Evolutionary conservation across 768 basidiomycete genomes (phyloP), one percentile per base, ranked within the genome.

Genomic region (Lactarius sanguifluus): DNA sequence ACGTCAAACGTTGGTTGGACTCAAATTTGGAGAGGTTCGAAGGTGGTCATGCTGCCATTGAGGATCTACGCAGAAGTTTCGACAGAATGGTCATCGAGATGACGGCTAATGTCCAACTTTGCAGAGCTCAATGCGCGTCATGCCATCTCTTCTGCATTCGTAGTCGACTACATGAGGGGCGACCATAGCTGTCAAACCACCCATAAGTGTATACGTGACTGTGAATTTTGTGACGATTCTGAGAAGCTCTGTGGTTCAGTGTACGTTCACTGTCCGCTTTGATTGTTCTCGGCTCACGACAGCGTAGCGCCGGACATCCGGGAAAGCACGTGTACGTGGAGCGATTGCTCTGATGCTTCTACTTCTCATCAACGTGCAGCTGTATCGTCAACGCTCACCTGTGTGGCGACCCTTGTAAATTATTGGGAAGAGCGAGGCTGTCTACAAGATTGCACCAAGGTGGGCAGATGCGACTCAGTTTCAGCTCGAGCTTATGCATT

Each of bases 61-160:
- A 80, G 41, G 76, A 77, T 4, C 68, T 88, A 20, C 77, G 78
- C 18, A 77, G 85, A 60, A 69, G 75, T 4, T 80, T 85, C 61
- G 80, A 83, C n/a, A 76, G 62, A 16, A 67, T 77, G 2, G 73
- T 75, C 9, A 79, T 86, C 3, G 83, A 83, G 47, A 69, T 88
- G 66, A 79, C 75, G 65, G 75, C 77, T 2, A 80, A 76, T 57
- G 73, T 84, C 1, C 79, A 84, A 61, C 71, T 86, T 4, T 88
- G 87, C 71, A 77, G 77, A 56, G 70, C 79, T 66, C 75, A 79
- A 56, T 88, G 87, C 67, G 64, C 67, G 1, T 64, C 61, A 1
- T 88, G 87, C 70, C 77, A 82, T 47, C 75, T 87, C 5, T 64
- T 75, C 20, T 88, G 87, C 66, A 59, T 86, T 10, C 78, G 76